Evolutionary conservation across 2,329 filamentous ascomycete species (phyloP).

Genomic region (Exutisphaerella laricina): DNA sequence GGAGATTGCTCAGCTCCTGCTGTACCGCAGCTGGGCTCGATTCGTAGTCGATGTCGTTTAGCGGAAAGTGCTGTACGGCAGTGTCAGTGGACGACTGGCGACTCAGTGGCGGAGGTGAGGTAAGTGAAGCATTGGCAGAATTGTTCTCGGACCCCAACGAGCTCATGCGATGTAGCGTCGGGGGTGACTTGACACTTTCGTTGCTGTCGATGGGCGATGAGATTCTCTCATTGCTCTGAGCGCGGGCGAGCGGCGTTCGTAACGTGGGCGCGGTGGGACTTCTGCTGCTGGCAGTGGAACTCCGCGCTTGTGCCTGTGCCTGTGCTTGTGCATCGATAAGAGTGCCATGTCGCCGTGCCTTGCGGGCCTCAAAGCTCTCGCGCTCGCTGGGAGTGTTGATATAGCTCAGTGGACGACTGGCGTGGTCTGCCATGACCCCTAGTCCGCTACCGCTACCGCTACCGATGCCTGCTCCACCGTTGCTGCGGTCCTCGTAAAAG

Average conservation of each 20-base stretch:
- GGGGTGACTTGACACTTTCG: conserved; percentile 15
- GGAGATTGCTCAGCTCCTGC: conserved; percentile 86
- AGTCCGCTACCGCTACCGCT: conserved; percentile 9
- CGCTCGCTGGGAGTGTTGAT: conserved; percentile 54
- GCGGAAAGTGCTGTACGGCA: conserved; percentile 49
- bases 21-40: conserved; percentile 84
- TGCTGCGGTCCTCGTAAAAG: conserved; percentile 59
- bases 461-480: background rate
- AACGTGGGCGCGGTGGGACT: conserved; percentile 5
- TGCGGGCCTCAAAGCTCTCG: conserved; percentile 39
- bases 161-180: conserved; percentile 32
- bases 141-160: conserved; percentile 29
- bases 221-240: conserved; percentile 28
- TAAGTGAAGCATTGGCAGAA: conserved; percentile 16
- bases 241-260: conserved; percentile 14
- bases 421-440: conserved; percentile 70
- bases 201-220: conserved; percentile 16
- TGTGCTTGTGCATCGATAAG: conserved; percentile 15
- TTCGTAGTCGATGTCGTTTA: conserved; percentile 84
- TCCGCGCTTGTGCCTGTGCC: conserved; percentile 1
- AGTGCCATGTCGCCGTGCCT: conserved; percentile 24
- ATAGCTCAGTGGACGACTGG: conserved; percentile 69
- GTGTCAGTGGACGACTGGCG: conserved; percentile 33
- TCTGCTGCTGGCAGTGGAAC: conserved; percentile 1
- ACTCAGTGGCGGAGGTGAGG: conserved; percentile 38